phyloP scores from a whole-genome alignment of 2,329 filamentous ascomycete species.

The Hysterium pulicare region DNA sequence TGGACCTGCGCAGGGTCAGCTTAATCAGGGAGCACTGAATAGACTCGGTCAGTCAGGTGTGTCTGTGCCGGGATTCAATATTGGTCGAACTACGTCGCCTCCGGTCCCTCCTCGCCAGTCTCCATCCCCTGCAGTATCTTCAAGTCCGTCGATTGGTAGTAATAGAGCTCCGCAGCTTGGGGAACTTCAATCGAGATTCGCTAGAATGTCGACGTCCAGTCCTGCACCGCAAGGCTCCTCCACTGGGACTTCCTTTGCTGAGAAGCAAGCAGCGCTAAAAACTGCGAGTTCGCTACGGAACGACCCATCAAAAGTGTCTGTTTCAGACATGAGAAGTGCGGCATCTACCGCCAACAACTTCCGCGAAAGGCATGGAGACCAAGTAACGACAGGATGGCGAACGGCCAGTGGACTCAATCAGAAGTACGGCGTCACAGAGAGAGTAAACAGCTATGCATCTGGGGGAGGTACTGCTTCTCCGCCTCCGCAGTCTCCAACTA shows the following conservation, averaged over 20 bases:
- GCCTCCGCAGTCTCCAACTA: constrained; percentile 24
- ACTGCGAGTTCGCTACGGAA: constrained; percentile 60
- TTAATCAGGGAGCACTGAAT: constrained; percentile 60
- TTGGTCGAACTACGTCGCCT: constrained; percentile 50
- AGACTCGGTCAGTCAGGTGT: constrained; percentile 72
- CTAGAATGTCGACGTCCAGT: constrained; percentile 35
- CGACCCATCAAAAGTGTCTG: constrained; percentile 59
- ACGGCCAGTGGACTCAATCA: constrained; percentile 58
- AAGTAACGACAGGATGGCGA: constrained; percentile 59
- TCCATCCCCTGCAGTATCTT: constrained; percentile 19
- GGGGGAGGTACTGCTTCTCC: constrained; percentile 14
- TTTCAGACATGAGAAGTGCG: constrained; percentile 56
- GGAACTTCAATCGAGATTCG: constrained; percentile 67
- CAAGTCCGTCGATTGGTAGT: constrained; percentile 24
- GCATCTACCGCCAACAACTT: constrained; percentile 66
- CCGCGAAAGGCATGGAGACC: constrained; percentile 66
- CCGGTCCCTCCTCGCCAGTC: constrained; percentile 28
- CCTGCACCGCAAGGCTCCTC: constrained; percentile 26
- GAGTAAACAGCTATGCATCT: constrained; percentile 42
- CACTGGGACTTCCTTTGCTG: constrained; percentile 60
- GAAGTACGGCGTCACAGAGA: constrained; percentile 57
- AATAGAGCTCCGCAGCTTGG: constrained; percentile 49
- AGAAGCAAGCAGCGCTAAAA: constrained; percentile 59
- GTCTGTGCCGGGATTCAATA: constrained; percentile 74
- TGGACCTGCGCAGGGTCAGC: constrained; percentile 33